Percentiles rank a stretch among this genome's conserved stretches.
phyloP scores from a whole-genome alignment of 768 basidiomycete genomes.

The Phallus indusiatus region DNA sequence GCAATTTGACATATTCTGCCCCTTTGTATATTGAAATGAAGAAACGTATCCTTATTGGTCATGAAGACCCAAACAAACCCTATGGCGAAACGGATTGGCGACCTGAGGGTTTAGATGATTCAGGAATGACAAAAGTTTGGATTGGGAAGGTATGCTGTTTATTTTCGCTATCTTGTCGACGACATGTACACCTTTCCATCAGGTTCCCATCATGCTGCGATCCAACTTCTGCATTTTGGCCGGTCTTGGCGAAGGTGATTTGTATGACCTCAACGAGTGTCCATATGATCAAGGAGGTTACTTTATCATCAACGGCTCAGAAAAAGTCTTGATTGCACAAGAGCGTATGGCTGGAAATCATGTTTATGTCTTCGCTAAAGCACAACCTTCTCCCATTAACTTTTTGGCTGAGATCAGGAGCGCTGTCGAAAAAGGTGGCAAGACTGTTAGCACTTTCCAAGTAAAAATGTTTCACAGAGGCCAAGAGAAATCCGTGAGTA shows the following conservation, averaged over 20 bases:
- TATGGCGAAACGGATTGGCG: slow-evolving; percentile 78
- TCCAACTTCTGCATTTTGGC: slow-evolving; percentile 92
- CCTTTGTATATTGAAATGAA: slow-evolving; percentile 94
- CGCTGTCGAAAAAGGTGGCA: slow-evolving; percentile 95
- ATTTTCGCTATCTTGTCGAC: not conserved
- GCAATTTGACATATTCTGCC: slow-evolving; percentile 94
- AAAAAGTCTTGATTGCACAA: slow-evolving; percentile 99
- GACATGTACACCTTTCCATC: slow-evolving; percentile 8
- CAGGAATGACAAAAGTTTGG: slow-evolving; percentile 79
- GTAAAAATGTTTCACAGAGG: slow-evolving; percentile 94
- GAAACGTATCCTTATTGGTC: slow-evolving; percentile 71
- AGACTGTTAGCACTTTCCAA: slow-evolving; percentile 95
- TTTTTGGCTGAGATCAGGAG: slow-evolving; percentile 96
- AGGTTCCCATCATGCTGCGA: slow-evolving; percentile 98
- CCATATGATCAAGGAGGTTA: slow-evolving; percentile 99
- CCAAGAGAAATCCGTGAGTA: slow-evolving; percentile 77
- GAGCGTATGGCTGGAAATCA: slow-evolving; percentile 99
- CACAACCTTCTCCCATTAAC: slow-evolving; percentile 89
- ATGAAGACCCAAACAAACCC: slow-evolving; percentile 70
- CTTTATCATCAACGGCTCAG: slow-evolving; percentile 98
- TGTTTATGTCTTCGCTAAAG: slow-evolving; percentile 98
- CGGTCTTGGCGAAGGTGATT: slow-evolving; percentile 64
- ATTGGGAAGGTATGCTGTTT: slow-evolving; percentile 71
- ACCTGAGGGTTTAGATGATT: slow-evolving; percentile 55
- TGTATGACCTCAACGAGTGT: slow-evolving; percentile 93